Base-by-base conservation (phyloP, 345 rosid species). In the Salix suchowensis region DNA sequence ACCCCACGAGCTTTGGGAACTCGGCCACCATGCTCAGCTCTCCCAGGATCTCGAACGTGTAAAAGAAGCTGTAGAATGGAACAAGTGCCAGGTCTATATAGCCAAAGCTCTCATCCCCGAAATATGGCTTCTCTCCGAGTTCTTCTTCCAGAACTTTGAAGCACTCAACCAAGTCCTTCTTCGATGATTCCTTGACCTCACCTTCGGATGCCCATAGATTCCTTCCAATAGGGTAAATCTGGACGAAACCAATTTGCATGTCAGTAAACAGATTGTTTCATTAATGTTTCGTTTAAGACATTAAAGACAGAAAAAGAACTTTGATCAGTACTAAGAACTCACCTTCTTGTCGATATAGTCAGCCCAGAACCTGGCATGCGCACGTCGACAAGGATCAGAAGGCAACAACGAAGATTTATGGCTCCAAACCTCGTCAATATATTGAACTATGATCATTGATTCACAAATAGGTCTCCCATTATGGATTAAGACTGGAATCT, bases 341-440 rank as follows among this genome's bases (percentile, higher is more conserved):
- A 66, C 76, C 66, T 36, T 71, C 19, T 50, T 78, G 39, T 65
- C 72, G 24, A 72, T 40, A 6, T 50, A 67, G 67, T 78, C 81
- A 23, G 77, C 77, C 77, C 81, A 78, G 44, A 78, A 67, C 67
- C 73, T 67, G 23, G 81, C 76, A 12, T 73, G 76, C 30, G 81
- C 50, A 39, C 68, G 34, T 42, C 40, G 60, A 21, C 66, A 67
- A 28, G 81, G 69, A 58, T 78, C 68, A 28, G 73, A 52, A 16
- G 77, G 80, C 54, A 78, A 60, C 32, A 73, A 6, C 10, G 77
- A 68, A 39, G 73, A 32, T 15, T 24, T 67, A 30, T 66, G 21
- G 48, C 12, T 66, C 81, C 77, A 73, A 7, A 46, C 68, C 64
- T 78, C 77, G 40, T 73, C 77, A 55, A 73, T 58, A 15, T 73